Evolutionary conservation across 2,329 filamentous ascomycete species (phyloP).

Genomic region (Cytospora chrysosperma): DNA sequence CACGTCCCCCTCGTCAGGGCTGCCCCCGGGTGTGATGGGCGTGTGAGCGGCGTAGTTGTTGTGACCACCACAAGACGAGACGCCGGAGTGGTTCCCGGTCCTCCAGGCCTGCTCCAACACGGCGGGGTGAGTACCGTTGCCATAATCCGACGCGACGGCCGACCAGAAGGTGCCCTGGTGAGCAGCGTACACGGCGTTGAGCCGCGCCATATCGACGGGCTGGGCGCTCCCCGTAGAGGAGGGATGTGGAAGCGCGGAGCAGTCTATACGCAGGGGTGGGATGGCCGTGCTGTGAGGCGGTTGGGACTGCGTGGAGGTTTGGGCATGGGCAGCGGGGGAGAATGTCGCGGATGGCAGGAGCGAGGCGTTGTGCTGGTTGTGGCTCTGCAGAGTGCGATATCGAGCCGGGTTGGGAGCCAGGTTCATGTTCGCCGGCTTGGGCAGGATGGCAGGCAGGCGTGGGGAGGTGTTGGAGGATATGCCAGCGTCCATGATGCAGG

Average conservation of each 20-base stretch:
- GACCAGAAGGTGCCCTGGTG: constrained; percentile 74
- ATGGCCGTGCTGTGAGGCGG: constrained; percentile 37
- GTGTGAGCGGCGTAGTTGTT: constrained; percentile 38
- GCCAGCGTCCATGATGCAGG: constrained; percentile 47
- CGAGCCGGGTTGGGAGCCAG: constrained; percentile 40
- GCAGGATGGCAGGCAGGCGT: constrained; percentile 61
- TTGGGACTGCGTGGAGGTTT: constrained; percentile 34
- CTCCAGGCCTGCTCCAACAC: constrained; percentile 72
- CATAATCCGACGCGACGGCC: constrained; percentile 70
- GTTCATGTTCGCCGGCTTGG: constrained; percentile 60
- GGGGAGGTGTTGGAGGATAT: constrained; percentile 45
- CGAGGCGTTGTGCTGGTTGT: constrained; percentile 42
- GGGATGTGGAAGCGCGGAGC: constrained; percentile 44
- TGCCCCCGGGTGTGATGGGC: constrained; percentile 54
- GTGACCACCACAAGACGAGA: constrained; percentile 21
- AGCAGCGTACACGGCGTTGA: constrained; percentile 67
- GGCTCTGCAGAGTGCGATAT: constrained; percentile 40
- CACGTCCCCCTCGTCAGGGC: constrained; percentile 49
- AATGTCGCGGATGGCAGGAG: constrained; percentile 45
- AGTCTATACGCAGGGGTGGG: constrained; percentile 58
- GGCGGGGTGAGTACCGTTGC: constrained; percentile 58
- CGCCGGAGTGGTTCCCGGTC: constrained; percentile 39
- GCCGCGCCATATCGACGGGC: constrained; percentile 62
- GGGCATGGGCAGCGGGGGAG: constrained; percentile 27
- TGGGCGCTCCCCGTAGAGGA: constrained; percentile 35